These are phyloP conservation scores for Panicum miliaceum DNA, from an alignment of 176 grass and related monocot genomes.

Conservation along the genomic window DNA sequence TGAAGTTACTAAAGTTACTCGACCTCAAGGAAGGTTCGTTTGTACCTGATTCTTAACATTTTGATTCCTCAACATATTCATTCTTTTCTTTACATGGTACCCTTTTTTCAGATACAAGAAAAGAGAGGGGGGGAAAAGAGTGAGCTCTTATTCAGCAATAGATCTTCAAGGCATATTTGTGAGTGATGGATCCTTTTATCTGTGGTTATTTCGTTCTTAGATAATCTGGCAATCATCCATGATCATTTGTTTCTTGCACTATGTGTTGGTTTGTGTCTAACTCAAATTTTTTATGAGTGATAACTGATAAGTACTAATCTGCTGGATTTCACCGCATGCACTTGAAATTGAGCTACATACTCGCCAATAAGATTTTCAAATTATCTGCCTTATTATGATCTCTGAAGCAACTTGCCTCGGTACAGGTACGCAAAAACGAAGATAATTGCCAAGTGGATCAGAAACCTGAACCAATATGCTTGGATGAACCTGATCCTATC, in stretches of 20 bases:
- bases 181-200: conserved; percentile 33
- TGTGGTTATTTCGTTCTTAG: conserved; percentile 1
- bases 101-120: conserved; percentile 81
- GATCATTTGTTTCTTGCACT: neutral
- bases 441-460: conserved; percentile 36
- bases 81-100: conserved; percentile 9
- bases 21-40: conserved; percentile 88
- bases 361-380: neutral
- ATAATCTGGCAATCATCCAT: neutral
- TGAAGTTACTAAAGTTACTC: conserved; percentile 64
- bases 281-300: too few species aligned
- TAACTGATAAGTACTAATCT: neutral
- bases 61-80: conserved; percentile 4
- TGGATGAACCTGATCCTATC: conserved; percentile 49
- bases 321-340: conserved; percentile 4
- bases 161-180: conserved; percentile 99
- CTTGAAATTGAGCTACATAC: neutral
- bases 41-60: neutral
- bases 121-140: conserved; percentile 88
- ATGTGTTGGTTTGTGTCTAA: neutral
- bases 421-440: conserved; percentile 79
- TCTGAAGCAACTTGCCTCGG: conserved; percentile 20
- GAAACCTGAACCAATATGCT: conserved; percentile 40
- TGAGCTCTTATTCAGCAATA: conserved; percentile 71
- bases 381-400: neutral